A percentile compares a stretch with the other conserved stretches of the same genome.
phyloP scores from a whole-genome alignment of 495 filamentous ascomycete species.

The Bombardia bombarda region DNA sequence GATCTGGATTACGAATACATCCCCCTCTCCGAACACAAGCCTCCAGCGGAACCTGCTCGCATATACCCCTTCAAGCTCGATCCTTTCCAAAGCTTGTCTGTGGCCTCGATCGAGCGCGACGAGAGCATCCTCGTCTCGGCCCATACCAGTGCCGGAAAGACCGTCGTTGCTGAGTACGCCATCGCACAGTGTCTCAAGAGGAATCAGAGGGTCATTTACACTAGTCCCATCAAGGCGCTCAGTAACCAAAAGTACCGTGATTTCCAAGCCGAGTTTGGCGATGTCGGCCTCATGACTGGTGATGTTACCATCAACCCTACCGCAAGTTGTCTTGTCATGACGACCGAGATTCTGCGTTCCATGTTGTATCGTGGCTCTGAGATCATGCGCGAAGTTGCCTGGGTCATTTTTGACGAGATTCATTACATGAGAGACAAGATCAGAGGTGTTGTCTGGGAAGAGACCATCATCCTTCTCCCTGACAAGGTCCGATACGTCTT shows the following conservation, averaged over 20 bases:
- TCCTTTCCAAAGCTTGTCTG: slow-evolving; percentile 90
- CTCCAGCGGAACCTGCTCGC: slow-evolving; percentile 75
- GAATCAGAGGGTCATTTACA: slow-evolving; percentile 98
- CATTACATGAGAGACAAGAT: slow-evolving; percentile 95
- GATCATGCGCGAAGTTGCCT: slow-evolving; percentile 97
- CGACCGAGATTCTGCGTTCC: slow-evolving; percentile 95
- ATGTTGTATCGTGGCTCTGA: slow-evolving; percentile 98
- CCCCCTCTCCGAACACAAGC: slow-evolving; percentile 83
- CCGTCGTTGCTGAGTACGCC: slow-evolving; percentile 94
- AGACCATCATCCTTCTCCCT: slow-evolving; percentile 93
- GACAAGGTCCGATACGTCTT: slow-evolving; percentile 99
- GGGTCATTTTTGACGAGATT: slow-evolving; percentile 97
- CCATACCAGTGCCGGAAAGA: slow-evolving; percentile 96
- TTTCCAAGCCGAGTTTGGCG: slow-evolving; percentile 89
- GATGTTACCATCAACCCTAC: slow-evolving; percentile 99
- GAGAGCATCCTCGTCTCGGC: slow-evolving; percentile 96
- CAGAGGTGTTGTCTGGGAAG: slow-evolving; percentile 97
- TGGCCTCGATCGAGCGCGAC: slow-evolving; percentile 85
- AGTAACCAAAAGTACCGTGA: slow-evolving; percentile 99
- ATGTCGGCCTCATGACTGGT: slow-evolving; percentile 97
- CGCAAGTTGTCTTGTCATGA: slow-evolving; percentile 97
- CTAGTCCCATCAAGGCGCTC: slow-evolving; percentile 95
- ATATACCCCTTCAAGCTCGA: slow-evolving; percentile 85
- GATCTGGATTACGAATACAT: slow-evolving; percentile 78
- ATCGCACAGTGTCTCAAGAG: slow-evolving; percentile 95